Evolutionary conservation across 495 filamentous ascomycete genomes (phyloP).

Genomic region (Aspergillus baeticus): DNA sequence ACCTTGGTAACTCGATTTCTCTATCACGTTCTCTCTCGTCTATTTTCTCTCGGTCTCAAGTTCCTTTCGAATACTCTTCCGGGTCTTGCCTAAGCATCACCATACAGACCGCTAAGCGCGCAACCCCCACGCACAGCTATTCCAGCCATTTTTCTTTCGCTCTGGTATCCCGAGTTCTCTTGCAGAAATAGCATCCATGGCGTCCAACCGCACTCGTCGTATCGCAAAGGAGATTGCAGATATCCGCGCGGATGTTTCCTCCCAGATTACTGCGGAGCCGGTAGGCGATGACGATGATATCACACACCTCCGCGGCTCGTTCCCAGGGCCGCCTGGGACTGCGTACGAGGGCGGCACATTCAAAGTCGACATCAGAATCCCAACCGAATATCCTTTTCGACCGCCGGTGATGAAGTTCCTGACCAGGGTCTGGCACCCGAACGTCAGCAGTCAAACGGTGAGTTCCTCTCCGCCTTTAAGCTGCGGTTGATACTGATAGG

Average conservation of each 20-base stretch:
- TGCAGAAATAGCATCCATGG: constrained; percentile 47
- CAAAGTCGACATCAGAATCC: constrained; percentile 81
- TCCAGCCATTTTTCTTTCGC: not conserved
- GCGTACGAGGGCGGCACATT: constrained; percentile 91
- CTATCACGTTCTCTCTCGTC: not conserved
- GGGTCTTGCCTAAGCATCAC: not conserved
- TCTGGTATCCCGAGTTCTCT: not conserved
- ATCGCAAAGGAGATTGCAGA: constrained; percentile 91
- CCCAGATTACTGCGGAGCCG: constrained; percentile 69
- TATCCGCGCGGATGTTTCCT: constrained; percentile 73
- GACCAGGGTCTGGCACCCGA: constrained; percentile 98
- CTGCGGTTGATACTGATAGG: not conserved
- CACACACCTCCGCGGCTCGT: constrained; percentile 79
- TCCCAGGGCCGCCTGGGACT: constrained; percentile 86
- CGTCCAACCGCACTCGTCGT: constrained; percentile 74
- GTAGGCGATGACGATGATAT: constrained; percentile 67
- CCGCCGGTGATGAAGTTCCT: constrained; percentile 91
- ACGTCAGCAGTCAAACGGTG: constrained; percentile 93
- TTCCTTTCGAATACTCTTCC: not conserved
- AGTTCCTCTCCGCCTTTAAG: constrained; percentile 25
- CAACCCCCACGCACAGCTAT: not conserved
- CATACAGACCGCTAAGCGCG: not conserved
- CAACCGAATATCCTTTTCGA: constrained; percentile 87
- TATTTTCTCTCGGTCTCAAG: no score
- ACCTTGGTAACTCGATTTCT: not conserved